phyloP scores from a whole-genome alignment of 176 grass and related monocot species.

The Rhipidocladum racemiflorum region DNA sequence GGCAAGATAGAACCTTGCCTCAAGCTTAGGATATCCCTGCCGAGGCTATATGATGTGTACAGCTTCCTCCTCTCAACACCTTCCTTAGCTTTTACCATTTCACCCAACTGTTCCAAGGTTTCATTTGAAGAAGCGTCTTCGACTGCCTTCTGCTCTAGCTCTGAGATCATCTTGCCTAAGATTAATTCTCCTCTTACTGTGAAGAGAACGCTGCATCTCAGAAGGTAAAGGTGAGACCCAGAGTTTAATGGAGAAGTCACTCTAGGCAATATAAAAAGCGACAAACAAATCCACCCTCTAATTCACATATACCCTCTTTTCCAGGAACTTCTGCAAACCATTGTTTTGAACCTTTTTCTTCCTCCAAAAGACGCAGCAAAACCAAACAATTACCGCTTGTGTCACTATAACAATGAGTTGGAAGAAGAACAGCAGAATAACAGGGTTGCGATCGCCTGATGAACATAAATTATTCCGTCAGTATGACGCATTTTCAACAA shows the following conservation, averaged over 20 bases:
- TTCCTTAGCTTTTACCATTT: constrained; percentile 74
- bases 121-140: constrained; percentile 49
- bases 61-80: constrained; percentile 61
- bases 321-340: constrained; percentile 61
- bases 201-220: constrained; percentile 64
- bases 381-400: constrained; percentile 41
- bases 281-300: not conserved
- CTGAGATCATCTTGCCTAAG: constrained; percentile 55
- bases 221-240: not conserved
- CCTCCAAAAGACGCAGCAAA: constrained; percentile 74
- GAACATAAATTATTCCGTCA: not conserved
- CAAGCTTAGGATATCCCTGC: constrained; percentile 40
- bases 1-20: constrained; percentile 53
- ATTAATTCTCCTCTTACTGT: constrained; percentile 55
- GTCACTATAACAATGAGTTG: constrained; percentile 46
- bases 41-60: constrained; percentile 60
- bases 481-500: constrained; percentile 2
- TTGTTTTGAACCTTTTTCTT: constrained; percentile 73
- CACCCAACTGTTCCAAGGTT: constrained; percentile 54
- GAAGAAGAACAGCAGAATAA: constrained; percentile 52
- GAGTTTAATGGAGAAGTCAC: constrained; percentile 4
- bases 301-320: constrained; percentile 60
- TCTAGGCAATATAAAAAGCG: not conserved
- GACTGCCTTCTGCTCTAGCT: constrained; percentile 53
- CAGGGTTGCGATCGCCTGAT: constrained; percentile 38